Conservation (phyloP, 345 rosid species). For the Corchorus capsularis region DNA sequence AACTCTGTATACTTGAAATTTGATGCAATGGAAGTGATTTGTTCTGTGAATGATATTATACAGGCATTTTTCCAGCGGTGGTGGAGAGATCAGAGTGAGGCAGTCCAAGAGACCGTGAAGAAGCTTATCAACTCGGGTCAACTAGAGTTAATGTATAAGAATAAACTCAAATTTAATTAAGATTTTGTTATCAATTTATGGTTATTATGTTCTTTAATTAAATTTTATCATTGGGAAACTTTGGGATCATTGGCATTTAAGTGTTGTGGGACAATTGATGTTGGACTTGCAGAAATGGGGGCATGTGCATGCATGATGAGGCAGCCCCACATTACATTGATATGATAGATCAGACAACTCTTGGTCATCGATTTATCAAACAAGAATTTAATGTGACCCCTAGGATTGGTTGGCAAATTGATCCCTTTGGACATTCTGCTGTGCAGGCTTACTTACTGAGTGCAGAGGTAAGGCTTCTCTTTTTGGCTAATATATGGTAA, state of each 20-base stretch:
- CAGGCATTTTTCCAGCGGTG: slow-evolving; percentile 67
- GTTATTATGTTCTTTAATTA: neutral
- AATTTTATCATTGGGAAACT: neutral
- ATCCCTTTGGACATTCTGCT: slow-evolving; percentile 63
- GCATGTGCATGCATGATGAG: slow-evolving; percentile 60
- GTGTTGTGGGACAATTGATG: slow-evolving; percentile 1
- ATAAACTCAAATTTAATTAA: slow-evolving; percentile 2
- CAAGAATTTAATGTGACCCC: slow-evolving; percentile 50
- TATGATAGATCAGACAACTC: slow-evolving; percentile 60
- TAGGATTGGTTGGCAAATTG: slow-evolving; percentile 62
- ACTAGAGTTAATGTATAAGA: slow-evolving; percentile 51
- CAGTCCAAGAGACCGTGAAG: slow-evolving; percentile 36
- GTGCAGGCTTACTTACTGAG: slow-evolving; percentile 52
- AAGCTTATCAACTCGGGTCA: slow-evolving; percentile 47
- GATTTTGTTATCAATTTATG: neutral
- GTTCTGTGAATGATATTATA: neutral
- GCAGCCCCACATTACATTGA: slow-evolving; percentile 50
- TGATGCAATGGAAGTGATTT: neutral
- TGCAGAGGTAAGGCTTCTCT: slow-evolving; percentile 42
- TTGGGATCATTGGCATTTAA: neutral
- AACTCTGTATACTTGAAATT: neutral
- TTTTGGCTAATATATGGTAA: neutral
- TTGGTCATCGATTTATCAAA: slow-evolving; percentile 53
- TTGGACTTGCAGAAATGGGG: slow-evolving; percentile 54
- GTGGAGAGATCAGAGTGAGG: slow-evolving; percentile 56